A percentile compares a stretch with the other conserved stretches of the same genome.
These are phyloP conservation scores for Xylariaceae sp. DNA, from an alignment of 2,329 filamentous ascomycete genomes.

Conservation along the genomic window DNA sequence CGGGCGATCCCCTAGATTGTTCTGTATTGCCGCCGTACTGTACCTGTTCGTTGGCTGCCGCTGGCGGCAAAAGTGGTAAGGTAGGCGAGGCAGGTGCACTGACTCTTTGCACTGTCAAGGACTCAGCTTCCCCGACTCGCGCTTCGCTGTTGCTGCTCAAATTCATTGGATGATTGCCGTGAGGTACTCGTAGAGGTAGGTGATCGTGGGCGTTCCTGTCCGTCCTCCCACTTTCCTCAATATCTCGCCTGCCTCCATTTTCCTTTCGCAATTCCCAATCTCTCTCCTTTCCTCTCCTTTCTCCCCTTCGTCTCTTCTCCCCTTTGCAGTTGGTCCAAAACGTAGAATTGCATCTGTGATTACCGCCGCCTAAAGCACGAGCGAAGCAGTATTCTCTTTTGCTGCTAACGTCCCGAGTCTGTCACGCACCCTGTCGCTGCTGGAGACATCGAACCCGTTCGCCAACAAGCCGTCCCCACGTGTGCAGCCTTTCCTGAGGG, in stretches of 20 bases:
- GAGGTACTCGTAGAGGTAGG: conserved; percentile 21
- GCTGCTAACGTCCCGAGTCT: conserved; percentile 12
- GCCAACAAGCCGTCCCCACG: conserved; percentile 24
- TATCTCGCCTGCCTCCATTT: conserved; percentile 28
- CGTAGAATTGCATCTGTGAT: conserved; percentile 5
- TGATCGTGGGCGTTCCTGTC: conserved; percentile 24
- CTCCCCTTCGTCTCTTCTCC: conserved; percentile 16
- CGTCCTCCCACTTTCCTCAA: conserved; percentile 26
- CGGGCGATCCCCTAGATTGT: too few species aligned
- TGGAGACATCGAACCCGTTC: conserved; percentile 16
- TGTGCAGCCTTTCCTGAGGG: conserved; percentile 24
- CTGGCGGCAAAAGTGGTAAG: conserved; percentile 1
- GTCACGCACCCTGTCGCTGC: conserved; percentile 17
- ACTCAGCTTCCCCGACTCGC: conserved; percentile 19
- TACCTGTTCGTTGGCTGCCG: not conserved
- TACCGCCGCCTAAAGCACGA: conserved; percentile 11
- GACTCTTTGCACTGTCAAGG: conserved; percentile 14
- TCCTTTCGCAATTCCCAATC: not conserved
- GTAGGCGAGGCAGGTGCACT: conserved; percentile 9
- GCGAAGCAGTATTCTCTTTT: conserved; percentile 3
- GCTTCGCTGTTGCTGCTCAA: conserved; percentile 3
- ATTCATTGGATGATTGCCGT: conserved; percentile 13
- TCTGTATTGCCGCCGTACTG: too few species aligned
- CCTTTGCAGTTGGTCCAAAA: conserved; percentile 18
- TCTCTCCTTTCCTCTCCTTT: conserved; percentile 18